phyloP scores from a whole-genome alignment of 139 green algal species.

The Chlorella vulgaris region DNA sequence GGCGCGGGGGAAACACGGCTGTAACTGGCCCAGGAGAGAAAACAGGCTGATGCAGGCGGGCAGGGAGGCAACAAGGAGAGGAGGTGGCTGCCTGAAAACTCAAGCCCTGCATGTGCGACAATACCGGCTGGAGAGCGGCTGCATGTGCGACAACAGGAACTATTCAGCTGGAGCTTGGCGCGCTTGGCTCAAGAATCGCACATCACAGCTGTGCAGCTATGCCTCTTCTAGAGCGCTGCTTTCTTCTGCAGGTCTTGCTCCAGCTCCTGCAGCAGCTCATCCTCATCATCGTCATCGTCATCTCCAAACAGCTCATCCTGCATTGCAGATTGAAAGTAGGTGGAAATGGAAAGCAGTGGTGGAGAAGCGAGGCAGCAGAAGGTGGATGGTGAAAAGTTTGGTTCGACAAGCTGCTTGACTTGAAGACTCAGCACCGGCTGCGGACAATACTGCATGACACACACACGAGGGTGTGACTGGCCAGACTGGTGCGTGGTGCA shows the following conservation, averaged over 20 bases:
- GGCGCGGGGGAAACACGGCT: no score
- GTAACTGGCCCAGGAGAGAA: no score
- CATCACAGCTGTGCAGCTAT: background rate
- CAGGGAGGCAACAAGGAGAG: no score
- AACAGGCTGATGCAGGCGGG: no score
- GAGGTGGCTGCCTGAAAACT: no score
- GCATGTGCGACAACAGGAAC: background rate
- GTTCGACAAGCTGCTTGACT: background rate
- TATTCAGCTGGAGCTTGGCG: no score
- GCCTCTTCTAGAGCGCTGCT: background rate
- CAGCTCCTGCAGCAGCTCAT: slow-evolving; percentile 48
- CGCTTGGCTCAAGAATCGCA: background rate
- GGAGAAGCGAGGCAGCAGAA: background rate
- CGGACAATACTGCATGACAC: no score
- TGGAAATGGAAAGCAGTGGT: background rate
- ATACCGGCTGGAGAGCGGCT: background rate
- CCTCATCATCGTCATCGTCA: slow-evolving; percentile 59
- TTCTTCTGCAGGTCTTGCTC: slow-evolving; percentile 37
- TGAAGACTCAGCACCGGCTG: background rate
- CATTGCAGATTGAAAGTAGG: background rate
- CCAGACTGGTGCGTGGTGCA: no score
- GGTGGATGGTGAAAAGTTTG: background rate
- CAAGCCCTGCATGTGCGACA: background rate
- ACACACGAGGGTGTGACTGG: background rate
- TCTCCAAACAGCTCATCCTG: slow-evolving; percentile 58